Percentiles rank a stretch among this genome's conserved stretches.
These are phyloP conservation scores for Geotrichum reessii DNA, from an alignment of 1,139 yeast genomes.

Conservation along the genomic window DNA sequence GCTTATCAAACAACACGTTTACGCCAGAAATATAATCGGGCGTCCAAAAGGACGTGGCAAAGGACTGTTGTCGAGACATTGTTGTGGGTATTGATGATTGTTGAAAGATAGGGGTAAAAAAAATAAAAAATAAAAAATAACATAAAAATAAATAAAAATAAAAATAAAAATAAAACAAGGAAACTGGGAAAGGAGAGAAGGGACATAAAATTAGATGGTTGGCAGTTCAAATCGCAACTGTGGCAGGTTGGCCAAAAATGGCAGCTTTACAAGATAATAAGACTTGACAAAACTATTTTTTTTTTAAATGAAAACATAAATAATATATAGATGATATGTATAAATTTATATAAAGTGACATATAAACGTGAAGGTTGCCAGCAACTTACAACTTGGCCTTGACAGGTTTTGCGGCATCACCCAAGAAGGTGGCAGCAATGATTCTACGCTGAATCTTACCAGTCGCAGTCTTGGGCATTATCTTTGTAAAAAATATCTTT, in stretches of 20 bases:
- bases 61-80: slow-evolving; percentile 14
- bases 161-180: neutral
- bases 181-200: neutral
- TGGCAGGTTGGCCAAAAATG: slow-evolving; percentile 4
- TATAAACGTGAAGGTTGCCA: too few relatives aligned
- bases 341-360: neutral
- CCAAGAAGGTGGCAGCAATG: slow-evolving; percentile 43
- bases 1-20: slow-evolving; percentile 52
- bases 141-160: neutral
- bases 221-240: neutral
- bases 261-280: neutral
- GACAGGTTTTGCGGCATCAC: slow-evolving; percentile 20
- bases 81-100: neutral
- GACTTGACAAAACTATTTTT: neutral
- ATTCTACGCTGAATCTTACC: slow-evolving; percentile 63
- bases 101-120: neutral
- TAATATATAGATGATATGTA: neutral
- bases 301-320: neutral
- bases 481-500: slow-evolving; percentile 51
- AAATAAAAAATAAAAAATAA: neutral
- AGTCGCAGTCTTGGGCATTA: slow-evolving; percentile 64
- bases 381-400: slow-evolving; percentile 31
- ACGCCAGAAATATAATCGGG: slow-evolving; percentile 58
- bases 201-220: neutral
- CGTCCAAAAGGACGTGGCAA: slow-evolving; percentile 56